Base-by-base conservation (phyloP, 1,284 basidiomycete genomes). In the Apiotrichum akiyoshidainum region DNA sequence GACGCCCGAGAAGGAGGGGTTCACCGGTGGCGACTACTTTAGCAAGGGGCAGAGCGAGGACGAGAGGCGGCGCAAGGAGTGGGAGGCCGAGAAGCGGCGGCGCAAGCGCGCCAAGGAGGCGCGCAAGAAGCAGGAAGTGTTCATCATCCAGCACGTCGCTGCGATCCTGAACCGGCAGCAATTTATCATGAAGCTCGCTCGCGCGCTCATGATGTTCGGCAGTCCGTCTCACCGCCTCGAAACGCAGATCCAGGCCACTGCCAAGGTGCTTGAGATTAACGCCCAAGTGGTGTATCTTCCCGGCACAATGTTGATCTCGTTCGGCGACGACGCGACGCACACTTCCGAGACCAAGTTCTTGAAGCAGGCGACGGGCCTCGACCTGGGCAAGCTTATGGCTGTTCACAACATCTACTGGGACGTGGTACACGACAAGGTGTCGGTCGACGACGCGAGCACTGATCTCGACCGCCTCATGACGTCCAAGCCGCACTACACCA, bases 131-230 rank as follows among this genome's bases (percentile, higher is more conserved):
- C 85, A 87, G 14, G 86, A 90, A 75, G 83, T 89, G 58, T 91
- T 84, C 73, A 93, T 93, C 65, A 92, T 92, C 40, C 88, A 87
- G 67, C 92, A 94, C 69, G 88, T 94, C 19, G 91, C 91, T 3
- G 86, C 88, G 57, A 87, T 94, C 64, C 82, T 94, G 48, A 85
- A 87, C 67, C 83, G 93, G 19, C 91, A 95, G 74, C 88, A 93
- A 65, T 95, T 95, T 78, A 82, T 96, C 60, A 80, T 94, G 73
- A 95, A 95, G 80, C 83, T 95, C 40, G 84, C 89, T 14, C 84
- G 92, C 46, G 87, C 90, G 9, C 84, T 96, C 81, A 94, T 95
- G 90, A 93, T 93, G 90, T 95, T 93, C 66, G 91, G 91, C 44
- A 89, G 87, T 1, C 92, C 92, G n/a, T 86, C 87, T 2, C 91